Conservation (phyloP, 176 grass and related monocot genomes). For the Rhynchospora pubera region DNA sequence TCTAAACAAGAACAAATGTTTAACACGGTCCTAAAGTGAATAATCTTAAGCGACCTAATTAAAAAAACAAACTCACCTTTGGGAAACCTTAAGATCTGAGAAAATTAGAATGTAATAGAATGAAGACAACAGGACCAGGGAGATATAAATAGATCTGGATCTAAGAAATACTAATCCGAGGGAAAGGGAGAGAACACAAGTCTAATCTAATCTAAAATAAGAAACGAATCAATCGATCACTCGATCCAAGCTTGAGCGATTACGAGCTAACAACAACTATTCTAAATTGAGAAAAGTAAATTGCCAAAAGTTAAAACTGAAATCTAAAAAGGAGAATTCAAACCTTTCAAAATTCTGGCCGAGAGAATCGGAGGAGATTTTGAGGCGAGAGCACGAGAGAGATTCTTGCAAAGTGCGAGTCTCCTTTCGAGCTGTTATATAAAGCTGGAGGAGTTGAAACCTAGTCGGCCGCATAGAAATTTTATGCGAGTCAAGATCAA, state of each 20-base stretch:
- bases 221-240: neutral
- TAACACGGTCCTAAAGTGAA: neutral
- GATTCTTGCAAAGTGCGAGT: neutral
- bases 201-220: constrained; percentile 9
- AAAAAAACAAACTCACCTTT: neutral
- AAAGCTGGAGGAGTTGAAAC: neutral
- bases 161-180: neutral
- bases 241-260: neutral
- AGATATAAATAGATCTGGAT: neutral
- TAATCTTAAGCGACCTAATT: neutral
- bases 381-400: neutral
- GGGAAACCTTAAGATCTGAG: neutral
- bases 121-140: neutral
- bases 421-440: neutral
- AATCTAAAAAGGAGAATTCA: neutral
- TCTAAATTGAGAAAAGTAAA: constrained; percentile 3
- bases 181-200: constrained; percentile 6
- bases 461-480: neutral
- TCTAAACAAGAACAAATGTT: neutral
- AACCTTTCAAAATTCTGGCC: constrained; percentile 4
- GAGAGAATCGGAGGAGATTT: neutral
- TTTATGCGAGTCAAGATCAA: neutral
- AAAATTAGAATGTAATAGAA: neutral
- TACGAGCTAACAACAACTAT: neutral
- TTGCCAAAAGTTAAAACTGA: neutral